These are phyloP conservation scores for Aulographum hederae DNA, from an alignment of 2,329 filamentous ascomycete species.

Conservation along the genomic window DNA sequence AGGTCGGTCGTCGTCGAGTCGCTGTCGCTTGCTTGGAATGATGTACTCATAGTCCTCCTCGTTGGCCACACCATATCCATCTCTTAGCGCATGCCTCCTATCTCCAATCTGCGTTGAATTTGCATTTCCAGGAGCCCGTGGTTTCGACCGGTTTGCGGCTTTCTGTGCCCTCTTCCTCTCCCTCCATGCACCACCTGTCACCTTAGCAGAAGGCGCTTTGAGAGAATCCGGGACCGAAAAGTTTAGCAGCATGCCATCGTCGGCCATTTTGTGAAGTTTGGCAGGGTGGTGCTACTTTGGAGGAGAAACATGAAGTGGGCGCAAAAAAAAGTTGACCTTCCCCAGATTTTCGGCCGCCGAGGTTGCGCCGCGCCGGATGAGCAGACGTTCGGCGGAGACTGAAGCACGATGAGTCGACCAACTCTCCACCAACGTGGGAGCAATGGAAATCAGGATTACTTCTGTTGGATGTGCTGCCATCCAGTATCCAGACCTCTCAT, in stretches of 20 bases:
- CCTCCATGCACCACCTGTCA: conserved; percentile 87
- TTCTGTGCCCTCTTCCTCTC: conserved; percentile 71
- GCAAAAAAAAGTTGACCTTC: too few species aligned
- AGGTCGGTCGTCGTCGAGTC: neutral
- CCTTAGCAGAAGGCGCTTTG: conserved; percentile 41
- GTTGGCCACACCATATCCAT: conserved; percentile 24
- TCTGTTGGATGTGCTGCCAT: too few species aligned
- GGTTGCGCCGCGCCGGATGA: too few species aligned
- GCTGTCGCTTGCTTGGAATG: neutral
- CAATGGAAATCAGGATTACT: too few species aligned
- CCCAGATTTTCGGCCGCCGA: too few species aligned
- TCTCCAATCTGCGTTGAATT: too few species aligned
- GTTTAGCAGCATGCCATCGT: conserved; percentile 89
- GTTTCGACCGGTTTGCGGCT: conserved; percentile 26
- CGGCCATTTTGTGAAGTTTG: conserved; percentile 51
- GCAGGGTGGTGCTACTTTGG: too few species aligned
- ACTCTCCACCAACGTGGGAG: too few species aligned
- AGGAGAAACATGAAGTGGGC: too few species aligned
- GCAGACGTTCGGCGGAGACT: too few species aligned
- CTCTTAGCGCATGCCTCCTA: neutral
- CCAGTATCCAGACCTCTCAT: too few species aligned
- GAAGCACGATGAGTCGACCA: too few species aligned
- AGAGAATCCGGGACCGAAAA: conserved; percentile 60
- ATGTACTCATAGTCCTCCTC: conserved; percentile 16
- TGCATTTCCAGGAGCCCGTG: neutral